phyloP scores from a whole-genome alignment of 208 protist genomes.

The Phytomonas sp. region DNA sequence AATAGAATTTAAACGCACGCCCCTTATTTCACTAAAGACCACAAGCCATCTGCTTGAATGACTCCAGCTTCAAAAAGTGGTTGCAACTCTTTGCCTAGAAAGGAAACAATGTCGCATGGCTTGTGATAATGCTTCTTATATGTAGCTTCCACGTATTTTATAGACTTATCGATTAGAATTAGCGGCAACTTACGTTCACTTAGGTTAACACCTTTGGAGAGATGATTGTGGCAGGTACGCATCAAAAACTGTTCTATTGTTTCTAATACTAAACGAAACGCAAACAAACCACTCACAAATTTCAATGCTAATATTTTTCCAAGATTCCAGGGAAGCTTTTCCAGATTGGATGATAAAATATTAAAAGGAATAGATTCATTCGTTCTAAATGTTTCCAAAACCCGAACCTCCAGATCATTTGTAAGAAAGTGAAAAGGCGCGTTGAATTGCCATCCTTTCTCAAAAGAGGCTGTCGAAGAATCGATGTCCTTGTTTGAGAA shows the following conservation, averaged over 20 bases:
- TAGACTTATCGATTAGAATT: slow-evolving; percentile 3
- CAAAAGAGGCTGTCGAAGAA: slow-evolving; percentile 2
- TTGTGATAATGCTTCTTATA: slow-evolving; percentile 6
- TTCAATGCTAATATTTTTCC: slow-evolving; percentile 13
- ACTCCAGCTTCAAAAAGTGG: slow-evolving; percentile 19
- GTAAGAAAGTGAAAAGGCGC: neutral
- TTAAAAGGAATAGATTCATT: neutral
- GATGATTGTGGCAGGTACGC: slow-evolving; percentile 19
- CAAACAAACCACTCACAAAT: slow-evolving; percentile 20
- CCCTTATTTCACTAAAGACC: slow-evolving; percentile 12
- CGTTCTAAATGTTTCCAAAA: slow-evolving; percentile 4
- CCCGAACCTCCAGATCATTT: slow-evolving; percentile 7
- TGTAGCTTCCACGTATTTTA: slow-evolving; percentile 4
- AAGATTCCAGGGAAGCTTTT: neutral
- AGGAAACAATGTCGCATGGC: slow-evolving; percentile 7
- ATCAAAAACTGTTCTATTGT: slow-evolving; percentile 29
- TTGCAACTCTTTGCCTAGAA: slow-evolving; percentile 21
- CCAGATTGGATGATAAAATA: neutral
- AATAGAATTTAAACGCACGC: slow-evolving; percentile 1
- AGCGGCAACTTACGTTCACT: slow-evolving; percentile 16
- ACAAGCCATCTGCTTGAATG: slow-evolving; percentile 16
- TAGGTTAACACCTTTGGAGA: neutral
- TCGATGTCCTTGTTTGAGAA: neutral
- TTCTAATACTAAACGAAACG: slow-evolving; percentile 41
- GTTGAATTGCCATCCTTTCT: slow-evolving; percentile 11